phyloP scores from a whole-genome alignment of 352 stramenopile genomes.

The Phytophthora ohioensis region DNA sequence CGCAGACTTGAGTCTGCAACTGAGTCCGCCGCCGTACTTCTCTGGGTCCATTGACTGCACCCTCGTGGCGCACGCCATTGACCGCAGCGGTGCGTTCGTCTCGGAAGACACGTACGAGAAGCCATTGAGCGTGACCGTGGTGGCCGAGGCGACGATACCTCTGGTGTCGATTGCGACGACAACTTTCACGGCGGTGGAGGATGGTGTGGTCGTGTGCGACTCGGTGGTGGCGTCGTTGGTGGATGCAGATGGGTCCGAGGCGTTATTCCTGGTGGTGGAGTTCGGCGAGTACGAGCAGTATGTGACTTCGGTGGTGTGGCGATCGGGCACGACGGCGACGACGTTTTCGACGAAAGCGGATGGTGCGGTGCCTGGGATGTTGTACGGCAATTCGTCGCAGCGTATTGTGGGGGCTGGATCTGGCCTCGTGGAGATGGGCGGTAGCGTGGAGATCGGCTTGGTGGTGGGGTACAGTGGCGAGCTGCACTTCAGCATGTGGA shows the following conservation, averaged over 20 bases:
- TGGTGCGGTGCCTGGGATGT: constrained; percentile 11
- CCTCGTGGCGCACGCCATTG: constrained; percentile 24
- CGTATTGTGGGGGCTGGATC: constrained; percentile 19
- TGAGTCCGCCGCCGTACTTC: constrained; percentile 38
- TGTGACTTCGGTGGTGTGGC: constrained; percentile 32
- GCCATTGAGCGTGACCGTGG: constrained; percentile 26
- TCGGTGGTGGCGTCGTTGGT: constrained; percentile 36
- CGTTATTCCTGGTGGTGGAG: constrained; percentile 41
- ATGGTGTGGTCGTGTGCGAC: constrained; percentile 35
- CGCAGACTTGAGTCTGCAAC: constrained; percentile 23
- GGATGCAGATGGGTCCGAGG: constrained; percentile 51
- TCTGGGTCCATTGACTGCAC: constrained; percentile 42
- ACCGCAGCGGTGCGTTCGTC: constrained; percentile 26
- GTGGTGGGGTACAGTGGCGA: constrained; percentile 33
- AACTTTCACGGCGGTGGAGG: constrained; percentile 33
- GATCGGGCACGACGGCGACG: constrained; percentile 17
- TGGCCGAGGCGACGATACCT: constrained; percentile 36
- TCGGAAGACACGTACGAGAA: constrained; percentile 27
- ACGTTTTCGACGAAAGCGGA: constrained; percentile 19
- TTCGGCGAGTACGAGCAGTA: constrained; percentile 25
- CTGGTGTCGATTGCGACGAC: constrained; percentile 18
- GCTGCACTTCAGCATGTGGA: constrained; percentile 22
- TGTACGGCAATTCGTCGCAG: constrained; percentile 13
- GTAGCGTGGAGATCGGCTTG: constrained; percentile 35
- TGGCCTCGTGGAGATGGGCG: constrained; percentile 22